Evolutionary conservation across 2,329 filamentous ascomycete species (phyloP).

Genomic region (Esteya vermicola): DNA sequence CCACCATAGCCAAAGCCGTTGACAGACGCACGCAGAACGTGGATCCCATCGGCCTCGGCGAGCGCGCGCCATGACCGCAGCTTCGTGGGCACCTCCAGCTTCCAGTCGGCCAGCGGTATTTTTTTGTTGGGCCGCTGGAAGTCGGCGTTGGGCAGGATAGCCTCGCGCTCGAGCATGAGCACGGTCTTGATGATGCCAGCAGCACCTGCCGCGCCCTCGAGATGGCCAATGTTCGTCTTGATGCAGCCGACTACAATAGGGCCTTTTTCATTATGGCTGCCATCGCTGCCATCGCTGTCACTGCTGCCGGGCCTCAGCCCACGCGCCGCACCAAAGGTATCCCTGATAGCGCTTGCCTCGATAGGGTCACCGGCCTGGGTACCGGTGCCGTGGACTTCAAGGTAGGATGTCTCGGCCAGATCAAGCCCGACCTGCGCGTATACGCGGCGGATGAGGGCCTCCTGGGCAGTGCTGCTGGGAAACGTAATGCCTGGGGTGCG

Average conservation of each 20-base stretch:
- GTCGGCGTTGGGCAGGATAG: slow-evolving; percentile 23
- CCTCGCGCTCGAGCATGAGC: slow-evolving; percentile 22
- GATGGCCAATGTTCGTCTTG: slow-evolving; percentile 29
- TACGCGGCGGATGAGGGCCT: slow-evolving; percentile 7
- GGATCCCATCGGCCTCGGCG: neutral
- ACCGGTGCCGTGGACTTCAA: slow-evolving; percentile 27
- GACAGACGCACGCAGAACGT: slow-evolving; percentile 19
- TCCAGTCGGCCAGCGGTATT: slow-evolving; percentile 28
- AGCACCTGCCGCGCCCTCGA: slow-evolving; percentile 30
- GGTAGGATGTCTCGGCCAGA: slow-evolving; percentile 13
- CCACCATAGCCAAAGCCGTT: slow-evolving; percentile 31
- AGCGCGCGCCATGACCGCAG: slow-evolving; percentile 17
- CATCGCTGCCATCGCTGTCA: neutral
- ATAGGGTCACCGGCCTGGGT: slow-evolving; percentile 17
- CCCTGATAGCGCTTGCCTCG: slow-evolving; percentile 21
- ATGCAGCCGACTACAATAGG: slow-evolving; percentile 17
- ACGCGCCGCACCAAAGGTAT: slow-evolving; percentile 15
- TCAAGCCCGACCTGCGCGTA: slow-evolving; percentile 10
- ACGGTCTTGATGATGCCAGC: slow-evolving; percentile 28
- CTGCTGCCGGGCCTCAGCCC: too few species aligned
- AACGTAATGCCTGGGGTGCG: slow-evolving; percentile 10
- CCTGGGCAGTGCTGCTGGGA: slow-evolving; percentile 15
- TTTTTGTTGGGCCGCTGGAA: slow-evolving; percentile 29
- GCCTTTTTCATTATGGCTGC: neutral
- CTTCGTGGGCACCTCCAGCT: slow-evolving; percentile 19